These are phyloP conservation scores for Glebionis coronaria DNA, from an alignment of 129 eudicot genomes.

Conservation along the genomic window DNA sequence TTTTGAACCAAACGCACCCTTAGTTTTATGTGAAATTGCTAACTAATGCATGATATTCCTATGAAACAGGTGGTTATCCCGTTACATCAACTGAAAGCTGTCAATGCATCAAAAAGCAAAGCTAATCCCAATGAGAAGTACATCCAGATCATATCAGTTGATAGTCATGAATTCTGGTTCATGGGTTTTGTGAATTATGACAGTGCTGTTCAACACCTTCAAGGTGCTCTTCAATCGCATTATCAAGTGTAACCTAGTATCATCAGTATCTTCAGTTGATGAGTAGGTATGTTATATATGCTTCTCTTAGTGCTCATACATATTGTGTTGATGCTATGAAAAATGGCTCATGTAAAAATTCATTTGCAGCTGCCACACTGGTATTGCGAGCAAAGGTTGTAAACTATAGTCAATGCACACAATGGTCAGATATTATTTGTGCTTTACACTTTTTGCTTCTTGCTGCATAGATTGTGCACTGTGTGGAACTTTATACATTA, in stretches of 20 bases:
- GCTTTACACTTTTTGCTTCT: background rate
- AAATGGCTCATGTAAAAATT: conserved; percentile 15
- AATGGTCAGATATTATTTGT: background rate
- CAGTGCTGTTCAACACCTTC: conserved; percentile 72
- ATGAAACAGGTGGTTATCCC: conserved; percentile 64
- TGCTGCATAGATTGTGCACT: background rate
- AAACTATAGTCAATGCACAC: background rate
- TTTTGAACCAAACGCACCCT: too few species aligned
- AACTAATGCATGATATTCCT: background rate
- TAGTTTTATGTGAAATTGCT: conserved; percentile 1
- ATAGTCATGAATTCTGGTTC: conserved; percentile 94
- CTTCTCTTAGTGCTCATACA: background rate
- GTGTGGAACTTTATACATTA: conserved; percentile 21
- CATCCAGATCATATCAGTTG: conserved; percentile 80
- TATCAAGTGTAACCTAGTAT: conserved; percentile 31
- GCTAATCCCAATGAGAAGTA: conserved; percentile 73
- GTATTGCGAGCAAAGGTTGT: background rate
- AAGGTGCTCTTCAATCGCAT: conserved; percentile 49
- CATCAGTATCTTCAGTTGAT: conserved; percentile 9
- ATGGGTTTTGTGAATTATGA: conserved; percentile 88
- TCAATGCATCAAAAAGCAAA: conserved; percentile 76
- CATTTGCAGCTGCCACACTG: conserved; percentile 9
- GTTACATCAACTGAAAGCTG: conserved; percentile 79
- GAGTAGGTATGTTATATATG: conserved; percentile 7
- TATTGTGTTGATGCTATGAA: background rate